phyloP scores from a whole-genome alignment of 768 basidiomycete genomes.

The Tephrocybe sp. region DNA sequence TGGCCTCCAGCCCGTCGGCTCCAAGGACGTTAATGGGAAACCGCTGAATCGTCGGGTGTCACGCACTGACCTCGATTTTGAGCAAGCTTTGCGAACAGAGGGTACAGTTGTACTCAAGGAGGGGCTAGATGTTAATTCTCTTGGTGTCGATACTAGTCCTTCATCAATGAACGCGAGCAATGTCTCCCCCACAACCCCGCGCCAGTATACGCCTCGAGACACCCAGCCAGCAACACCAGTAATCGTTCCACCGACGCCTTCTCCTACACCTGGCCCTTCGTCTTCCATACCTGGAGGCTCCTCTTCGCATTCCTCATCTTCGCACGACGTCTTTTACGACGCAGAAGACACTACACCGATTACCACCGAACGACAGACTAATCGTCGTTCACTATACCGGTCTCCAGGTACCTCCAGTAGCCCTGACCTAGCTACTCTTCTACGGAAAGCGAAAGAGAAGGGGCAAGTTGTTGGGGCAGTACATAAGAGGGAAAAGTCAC shows the following conservation, averaged over 20 bases:
- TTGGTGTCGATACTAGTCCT: slow-evolving; percentile 53
- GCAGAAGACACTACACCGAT: slow-evolving; percentile 42
- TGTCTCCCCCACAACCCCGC: slow-evolving; percentile 37
- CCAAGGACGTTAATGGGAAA: slow-evolving; percentile 41
- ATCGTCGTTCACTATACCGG: slow-evolving; percentile 83
- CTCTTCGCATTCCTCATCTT: slow-evolving; percentile 50
- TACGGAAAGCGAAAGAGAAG: slow-evolving; percentile 79
- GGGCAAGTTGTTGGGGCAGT: slow-evolving; percentile 39
- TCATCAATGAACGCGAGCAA: slow-evolving; percentile 36
- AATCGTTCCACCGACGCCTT: slow-evolving; percentile 69
- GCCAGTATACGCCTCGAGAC: slow-evolving; percentile 30
- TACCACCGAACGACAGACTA: slow-evolving; percentile 59
- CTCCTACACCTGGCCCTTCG: slow-evolving; percentile 37
- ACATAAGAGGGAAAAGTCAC: slow-evolving; percentile 31
- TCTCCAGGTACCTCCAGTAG: slow-evolving; percentile 87
- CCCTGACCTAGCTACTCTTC: slow-evolving; percentile 85
- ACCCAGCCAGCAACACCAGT: slow-evolving; percentile 57
- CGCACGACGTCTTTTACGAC: slow-evolving; percentile 61
- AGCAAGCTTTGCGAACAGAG: slow-evolving; percentile 64
- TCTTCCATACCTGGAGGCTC: slow-evolving; percentile 25
- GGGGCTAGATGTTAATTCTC: slow-evolving; percentile 62
- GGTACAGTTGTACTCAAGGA: slow-evolving; percentile 71
- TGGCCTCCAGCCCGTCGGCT: slow-evolving; percentile 56
- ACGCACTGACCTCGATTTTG: slow-evolving; percentile 78
- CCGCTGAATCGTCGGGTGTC: slow-evolving; percentile 54